Evolutionary conservation across 345 rosid genomes (phyloP), one percentile per base, ranked within the genome.

Genomic region (Hibiscus tridactylites): DNA sequence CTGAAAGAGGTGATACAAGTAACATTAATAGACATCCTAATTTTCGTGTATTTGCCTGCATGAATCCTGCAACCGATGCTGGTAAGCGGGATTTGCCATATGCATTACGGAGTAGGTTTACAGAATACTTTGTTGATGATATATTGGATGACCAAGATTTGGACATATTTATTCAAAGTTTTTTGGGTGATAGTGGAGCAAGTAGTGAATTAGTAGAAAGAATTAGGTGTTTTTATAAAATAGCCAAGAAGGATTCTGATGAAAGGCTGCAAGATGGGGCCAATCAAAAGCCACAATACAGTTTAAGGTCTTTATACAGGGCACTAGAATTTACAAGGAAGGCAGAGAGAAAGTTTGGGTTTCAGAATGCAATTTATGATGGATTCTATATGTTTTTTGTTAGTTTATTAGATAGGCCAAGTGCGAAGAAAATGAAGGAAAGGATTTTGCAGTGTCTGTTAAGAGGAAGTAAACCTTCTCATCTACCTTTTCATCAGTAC

Each of bases 11-110:
- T 73, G 98, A 94, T 85, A 81, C 77, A 57, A 79, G 79, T 76
- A 81, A 84, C 75, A 81, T 94, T 74, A 79, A 80, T 58, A 87
- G 97, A 79, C 91, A 94, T 84, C 79, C 84, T 60, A 79, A 80
- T 79, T 94, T 94, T 64, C 95, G 97, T 46, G 76, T 91, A 73
- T 94, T 91, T 88, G 90, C 96, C 17, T 91, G 98, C 68, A 94
- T 94, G 98, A 94, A 94, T 83, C 98, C 98, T 26, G 98, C 97
- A 79, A 94, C 95, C 60, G 98, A 94, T 88, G 97, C 98, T 75
- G 98, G 98, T 71, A 94, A 94, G 81, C 81, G 97, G 67, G 98
- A 94, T 68, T 84, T 94, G 80, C 93, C 97, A 3, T 81, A 80
- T 75, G 80, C 93, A 52, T 68, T 94, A 63, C 85, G 88, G 39